Percentiles rank a stretch among this genome's conserved stretches.
Evolutionary conservation across 805 yeast species (phyloP).

Genomic region (Dipodascopsis uninucleata): DNA sequence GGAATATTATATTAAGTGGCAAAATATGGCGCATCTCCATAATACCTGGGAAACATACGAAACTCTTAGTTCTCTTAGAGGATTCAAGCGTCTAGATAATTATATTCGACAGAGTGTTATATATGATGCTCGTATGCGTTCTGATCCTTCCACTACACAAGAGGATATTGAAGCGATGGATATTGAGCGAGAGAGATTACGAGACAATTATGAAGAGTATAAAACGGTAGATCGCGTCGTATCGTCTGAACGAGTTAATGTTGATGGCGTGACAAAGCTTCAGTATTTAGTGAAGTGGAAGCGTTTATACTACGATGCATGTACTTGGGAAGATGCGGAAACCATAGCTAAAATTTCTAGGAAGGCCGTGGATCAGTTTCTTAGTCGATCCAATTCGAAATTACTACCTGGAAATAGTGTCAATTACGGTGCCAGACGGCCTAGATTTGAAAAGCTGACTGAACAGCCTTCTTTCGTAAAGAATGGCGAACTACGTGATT

Average conservation of each 20-base stretch:
- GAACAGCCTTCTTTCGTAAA: conserved; percentile 87
- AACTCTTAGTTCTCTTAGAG: conserved; percentile 50
- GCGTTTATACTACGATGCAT: conserved; percentile 86
- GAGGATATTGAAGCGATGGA: conserved; percentile 95
- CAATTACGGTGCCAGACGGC: conserved; percentile 67
- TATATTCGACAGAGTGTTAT: conserved; percentile 76
- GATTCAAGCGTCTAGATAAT: conserved; percentile 83
- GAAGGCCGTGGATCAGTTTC: conserved; percentile 75
- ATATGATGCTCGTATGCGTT: conserved; percentile 68
- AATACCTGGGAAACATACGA: conserved; percentile 86
- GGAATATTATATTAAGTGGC: conserved; percentile 68
- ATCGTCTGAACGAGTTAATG: conserved; percentile 63
- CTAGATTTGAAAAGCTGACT: conserved; percentile 80
- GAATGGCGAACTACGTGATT: conserved; percentile 89
- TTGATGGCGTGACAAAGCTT: conserved; percentile 42
- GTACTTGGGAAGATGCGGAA: conserved; percentile 94
- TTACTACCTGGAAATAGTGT: conserved; percentile 80
- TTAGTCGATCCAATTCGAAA: conserved; percentile 74
- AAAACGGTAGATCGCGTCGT: conserved; percentile 87
- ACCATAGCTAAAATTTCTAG: conserved; percentile 83
- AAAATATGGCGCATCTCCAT: conserved; percentile 81
- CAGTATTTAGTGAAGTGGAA: conserved; percentile 81
- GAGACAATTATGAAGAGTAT: conserved; percentile 80
- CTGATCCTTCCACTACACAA: conserved; percentile 75
- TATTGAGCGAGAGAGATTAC: conserved; percentile 76